Evolutionary conservation across 805 yeast genomes (phyloP), one percentile per base, ranked within the genome.

Genomic region (Babjeviella inositovora): DNA sequence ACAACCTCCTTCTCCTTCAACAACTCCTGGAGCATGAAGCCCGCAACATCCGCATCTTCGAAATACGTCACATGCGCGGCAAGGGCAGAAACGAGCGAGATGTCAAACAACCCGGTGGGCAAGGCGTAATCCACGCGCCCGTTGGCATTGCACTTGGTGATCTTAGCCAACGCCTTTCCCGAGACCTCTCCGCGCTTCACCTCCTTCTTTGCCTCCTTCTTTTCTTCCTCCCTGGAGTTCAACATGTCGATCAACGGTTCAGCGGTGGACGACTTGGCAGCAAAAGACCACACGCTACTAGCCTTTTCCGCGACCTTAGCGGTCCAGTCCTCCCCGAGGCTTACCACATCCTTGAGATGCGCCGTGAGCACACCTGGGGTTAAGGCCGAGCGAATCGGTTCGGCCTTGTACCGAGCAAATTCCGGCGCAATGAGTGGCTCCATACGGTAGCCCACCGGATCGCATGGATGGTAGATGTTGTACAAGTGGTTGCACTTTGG

Each of bases 11-110:
- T 33, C 19, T 35, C 29, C 5, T 31, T 31, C 15, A 48, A 30
- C 6, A 76, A 40, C 39, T 82, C 84, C 22, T 54, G 57, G 40
- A 85, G 45, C 5, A 87, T 44, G 34, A 87, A 85, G 1, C 74
- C 75, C 0, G 92, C 84, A 17, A 87, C 70, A 37, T 84, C 84
- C 23, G 69, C 61, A 34, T 82, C 93, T 39, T 82, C 93, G 41
- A 87, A 74, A 43, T 87, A 87, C 22, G 81, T 70, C 8, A 80
- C 70, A 45, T 87, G 98, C 0, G 97, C 90, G 23, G 79, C 79
- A 6, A 87, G 54, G 0, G 93, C 90, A 3, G 82, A 65, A 7
- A 87, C 57, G 17, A 82, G 45, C 14, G 92, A 77, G 11, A 84
- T 62, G 35, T 84, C 94, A 31, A 85, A 62, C 12, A 74, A 57